phyloP scores from a whole-genome alignment of 495 filamentous ascomycete genomes.

The Aspergillus carlsbadensis region DNA sequence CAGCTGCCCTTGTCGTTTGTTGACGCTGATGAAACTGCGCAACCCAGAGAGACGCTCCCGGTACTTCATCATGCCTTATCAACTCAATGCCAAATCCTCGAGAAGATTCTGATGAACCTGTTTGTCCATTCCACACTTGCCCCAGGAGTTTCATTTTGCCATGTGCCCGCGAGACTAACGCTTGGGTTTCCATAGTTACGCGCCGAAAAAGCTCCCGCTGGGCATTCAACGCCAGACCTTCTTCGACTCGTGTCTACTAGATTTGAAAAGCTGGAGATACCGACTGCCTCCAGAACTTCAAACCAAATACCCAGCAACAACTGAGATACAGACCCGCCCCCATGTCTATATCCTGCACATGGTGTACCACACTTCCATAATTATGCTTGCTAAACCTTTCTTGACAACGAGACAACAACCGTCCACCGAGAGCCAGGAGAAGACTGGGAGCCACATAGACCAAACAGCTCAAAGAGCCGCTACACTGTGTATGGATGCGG shows the following conservation, averaged over 20 bases:
- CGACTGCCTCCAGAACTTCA: neutral
- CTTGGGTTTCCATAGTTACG: no score
- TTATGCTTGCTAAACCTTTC: slow-evolving; percentile 5
- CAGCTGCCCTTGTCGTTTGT: no score
- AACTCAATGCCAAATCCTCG: no score
- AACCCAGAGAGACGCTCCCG: no score
- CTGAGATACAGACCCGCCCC: neutral
- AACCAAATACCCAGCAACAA: slow-evolving; percentile 1
- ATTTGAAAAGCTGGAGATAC: neutral
- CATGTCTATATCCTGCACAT: slow-evolving; percentile 12
- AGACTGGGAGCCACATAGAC: neutral
- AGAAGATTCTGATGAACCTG: no score
- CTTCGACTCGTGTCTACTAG: neutral
- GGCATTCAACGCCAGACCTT: neutral
- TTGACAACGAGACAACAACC: neutral
- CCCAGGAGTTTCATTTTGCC: no score
- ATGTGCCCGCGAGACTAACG: no score
- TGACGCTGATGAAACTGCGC: no score
- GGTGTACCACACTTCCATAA: slow-evolving; percentile 9
- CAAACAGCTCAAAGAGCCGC: neutral
- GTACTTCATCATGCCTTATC: no score
- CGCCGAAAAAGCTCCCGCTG: neutral
- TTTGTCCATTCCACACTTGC: no score
- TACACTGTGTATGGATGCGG: no score
- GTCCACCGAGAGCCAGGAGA: neutral